Evolutionary conservation across 2,329 filamentous ascomycete species (phyloP).

Genomic region (Teratosphaeria zuluensis): DNA sequence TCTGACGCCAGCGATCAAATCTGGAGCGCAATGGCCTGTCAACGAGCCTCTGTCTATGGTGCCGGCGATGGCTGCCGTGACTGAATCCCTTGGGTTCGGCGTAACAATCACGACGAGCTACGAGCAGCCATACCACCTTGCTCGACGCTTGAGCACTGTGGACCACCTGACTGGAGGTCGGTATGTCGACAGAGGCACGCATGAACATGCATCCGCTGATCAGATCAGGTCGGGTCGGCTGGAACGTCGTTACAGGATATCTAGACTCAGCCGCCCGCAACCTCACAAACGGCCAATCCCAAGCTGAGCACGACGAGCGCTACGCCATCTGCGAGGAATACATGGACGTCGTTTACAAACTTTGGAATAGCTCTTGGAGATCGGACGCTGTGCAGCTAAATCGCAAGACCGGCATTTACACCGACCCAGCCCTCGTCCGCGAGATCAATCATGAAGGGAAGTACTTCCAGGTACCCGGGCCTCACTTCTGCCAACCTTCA

Average conservation of each 20-base stretch:
- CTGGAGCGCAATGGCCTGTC: constrained; percentile 43
- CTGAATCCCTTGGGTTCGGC: constrained; percentile 53
- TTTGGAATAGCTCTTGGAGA: constrained; percentile 46
- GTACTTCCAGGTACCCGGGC: constrained; percentile 28
- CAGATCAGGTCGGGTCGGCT: constrained; percentile 48
- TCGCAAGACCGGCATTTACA: constrained; percentile 45
- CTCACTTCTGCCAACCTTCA: constrained; percentile 35
- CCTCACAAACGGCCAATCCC: constrained; percentile 44
- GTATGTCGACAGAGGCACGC: background rate
- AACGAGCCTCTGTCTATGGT: constrained; percentile 57
- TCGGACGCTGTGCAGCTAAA: constrained; percentile 49
- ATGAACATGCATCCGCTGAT: background rate
- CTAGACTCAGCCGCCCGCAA: constrained; percentile 55
- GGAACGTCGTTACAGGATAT: constrained; percentile 59
- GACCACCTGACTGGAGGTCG: constrained; percentile 51
- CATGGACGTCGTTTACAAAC: constrained; percentile 52
- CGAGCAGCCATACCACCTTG: constrained; percentile 52
- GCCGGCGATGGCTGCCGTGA: constrained; percentile 55
- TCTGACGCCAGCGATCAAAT: constrained; percentile 37
- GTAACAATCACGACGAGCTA: constrained; percentile 56
- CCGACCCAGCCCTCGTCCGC: constrained; percentile 49
- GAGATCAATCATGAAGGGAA: constrained; percentile 53
- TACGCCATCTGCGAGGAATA: constrained; percentile 56
- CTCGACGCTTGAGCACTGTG: constrained; percentile 52
- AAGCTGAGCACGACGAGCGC: constrained; percentile 53